Evolutionary conservation across 805 yeast species (phyloP).

Genomic region (Candida ficus): DNA sequence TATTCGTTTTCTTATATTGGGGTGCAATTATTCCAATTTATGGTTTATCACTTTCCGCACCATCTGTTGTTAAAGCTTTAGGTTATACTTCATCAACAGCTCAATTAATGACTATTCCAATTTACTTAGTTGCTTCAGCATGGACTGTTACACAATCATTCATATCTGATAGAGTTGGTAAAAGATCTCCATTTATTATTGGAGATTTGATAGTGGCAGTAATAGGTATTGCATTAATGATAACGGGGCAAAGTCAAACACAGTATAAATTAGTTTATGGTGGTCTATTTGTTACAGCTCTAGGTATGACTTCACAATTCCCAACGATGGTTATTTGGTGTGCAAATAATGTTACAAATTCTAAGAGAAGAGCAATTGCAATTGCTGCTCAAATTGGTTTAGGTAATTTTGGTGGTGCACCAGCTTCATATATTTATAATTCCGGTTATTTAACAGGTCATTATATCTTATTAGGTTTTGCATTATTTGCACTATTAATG

Average conservation of each 20-base stretch:
- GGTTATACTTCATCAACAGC: conserved; percentile 36
- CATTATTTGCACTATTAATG: conserved; percentile 27
- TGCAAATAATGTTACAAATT: conserved; percentile 32
- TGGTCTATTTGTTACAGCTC: conserved; percentile 27
- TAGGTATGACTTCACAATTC: conserved; percentile 29
- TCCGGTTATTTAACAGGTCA: conserved; percentile 31
- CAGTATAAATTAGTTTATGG: conserved; percentile 26
- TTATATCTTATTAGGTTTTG: conserved; percentile 29
- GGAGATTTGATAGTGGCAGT: conserved; percentile 25
- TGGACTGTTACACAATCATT: conserved; percentile 25
- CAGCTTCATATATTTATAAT: conserved; percentile 31
- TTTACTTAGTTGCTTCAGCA: conserved; percentile 32
- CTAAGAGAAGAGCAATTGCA: conserved; percentile 34
- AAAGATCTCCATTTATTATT: conserved; percentile 28
- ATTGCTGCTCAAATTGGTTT: conserved; percentile 36
- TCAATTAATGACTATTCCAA: conserved; percentile 39
- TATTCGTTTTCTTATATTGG: conserved; percentile 25
- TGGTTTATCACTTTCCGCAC: conserved; percentile 35
- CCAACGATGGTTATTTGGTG: conserved; percentile 35
- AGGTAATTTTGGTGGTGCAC: conserved; percentile 35
- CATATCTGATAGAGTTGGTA: conserved; percentile 25
- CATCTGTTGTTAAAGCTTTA: conserved; percentile 34
- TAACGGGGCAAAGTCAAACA: conserved; percentile 22
- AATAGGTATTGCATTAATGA: conserved; percentile 30
- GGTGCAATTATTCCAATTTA: conserved; percentile 31